These are phyloP conservation scores for Rheum nobile DNA, from an alignment of 148 eudicot species.

Conservation along the genomic window DNA sequence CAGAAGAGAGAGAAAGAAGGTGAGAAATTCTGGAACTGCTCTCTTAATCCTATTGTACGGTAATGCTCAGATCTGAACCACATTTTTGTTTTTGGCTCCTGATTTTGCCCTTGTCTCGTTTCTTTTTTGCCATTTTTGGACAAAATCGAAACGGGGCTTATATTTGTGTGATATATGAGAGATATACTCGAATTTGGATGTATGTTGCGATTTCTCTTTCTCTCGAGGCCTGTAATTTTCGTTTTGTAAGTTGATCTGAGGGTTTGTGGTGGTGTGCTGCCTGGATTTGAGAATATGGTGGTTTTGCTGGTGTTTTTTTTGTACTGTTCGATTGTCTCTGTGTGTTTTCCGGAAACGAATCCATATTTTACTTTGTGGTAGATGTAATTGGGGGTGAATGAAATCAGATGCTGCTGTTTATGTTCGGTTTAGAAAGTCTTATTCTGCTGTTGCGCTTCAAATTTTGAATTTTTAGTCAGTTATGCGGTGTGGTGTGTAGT, in stretches of 20 bases:
- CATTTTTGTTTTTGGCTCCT: not conserved
- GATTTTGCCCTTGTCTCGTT: not conserved
- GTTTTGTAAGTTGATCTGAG: not conserved
- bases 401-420: not conserved
- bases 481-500: not conserved
- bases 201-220: not conserved
- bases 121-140: not conserved
- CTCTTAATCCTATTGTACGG: not conserved
- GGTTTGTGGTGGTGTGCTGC: not conserved
- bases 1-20: slow-evolving; percentile 5
- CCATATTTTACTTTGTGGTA: not conserved
- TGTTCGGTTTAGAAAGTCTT: not conserved
- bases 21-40: not conserved
- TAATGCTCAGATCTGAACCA: slow-evolving; percentile 7
- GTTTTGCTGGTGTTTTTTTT: not conserved
- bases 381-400: not conserved
- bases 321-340: not conserved
- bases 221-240: not conserved
- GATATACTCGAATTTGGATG: not conserved
- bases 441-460: not conserved
- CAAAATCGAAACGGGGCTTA: not conserved
- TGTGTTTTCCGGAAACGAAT: not conserved
- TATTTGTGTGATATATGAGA: not conserved
- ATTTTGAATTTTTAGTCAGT: not conserved
- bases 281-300: not conserved